A percentile compares a stretch with the other conserved stretches of the same genome.
phyloP scores from a whole-genome alignment of 257 asterid genomes.

The Nicotiana obtusifolia region DNA sequence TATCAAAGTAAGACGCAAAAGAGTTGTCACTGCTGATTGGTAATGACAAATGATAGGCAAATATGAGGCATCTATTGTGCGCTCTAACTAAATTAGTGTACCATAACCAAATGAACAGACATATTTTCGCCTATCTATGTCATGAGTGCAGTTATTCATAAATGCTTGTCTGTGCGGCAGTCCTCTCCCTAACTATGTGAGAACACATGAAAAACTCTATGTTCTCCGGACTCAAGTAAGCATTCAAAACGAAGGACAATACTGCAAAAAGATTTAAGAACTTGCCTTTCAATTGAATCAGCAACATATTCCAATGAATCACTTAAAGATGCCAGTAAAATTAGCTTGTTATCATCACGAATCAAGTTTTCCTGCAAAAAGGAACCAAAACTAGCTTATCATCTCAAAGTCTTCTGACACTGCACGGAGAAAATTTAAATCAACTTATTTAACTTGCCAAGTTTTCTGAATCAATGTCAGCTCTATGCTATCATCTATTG shows the following conservation, averaged over 20 bases:
- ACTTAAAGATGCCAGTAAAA: conserved; percentile 86
- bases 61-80: neutral
- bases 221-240: neutral
- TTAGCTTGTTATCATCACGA: conserved; percentile 90
- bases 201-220: neutral
- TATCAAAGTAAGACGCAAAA: neutral
- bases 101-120: conserved; percentile 3
- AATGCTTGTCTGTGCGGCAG: neutral
- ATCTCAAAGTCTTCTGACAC: neutral
- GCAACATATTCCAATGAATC: conserved; percentile 98
- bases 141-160: neutral
- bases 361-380: conserved; percentile 83
- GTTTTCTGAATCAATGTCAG: conserved; percentile 2
- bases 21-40: neutral
- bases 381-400: neutral
- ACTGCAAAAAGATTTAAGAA: conserved; percentile 20
- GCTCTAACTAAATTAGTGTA: neutral
- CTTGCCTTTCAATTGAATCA: conserved; percentile 92
- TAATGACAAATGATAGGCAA: neutral
- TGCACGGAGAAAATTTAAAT: neutral
- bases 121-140: neutral
- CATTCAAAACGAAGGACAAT: conserved; percentile 1
- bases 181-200: neutral
- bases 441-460: neutral
- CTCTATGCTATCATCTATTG: neutral